A percentile compares a stretch with the other conserved stretches of the same genome.
Conservation (phyloP, 345 rosid genomes). For the Euclidium syriacum region DNA sequence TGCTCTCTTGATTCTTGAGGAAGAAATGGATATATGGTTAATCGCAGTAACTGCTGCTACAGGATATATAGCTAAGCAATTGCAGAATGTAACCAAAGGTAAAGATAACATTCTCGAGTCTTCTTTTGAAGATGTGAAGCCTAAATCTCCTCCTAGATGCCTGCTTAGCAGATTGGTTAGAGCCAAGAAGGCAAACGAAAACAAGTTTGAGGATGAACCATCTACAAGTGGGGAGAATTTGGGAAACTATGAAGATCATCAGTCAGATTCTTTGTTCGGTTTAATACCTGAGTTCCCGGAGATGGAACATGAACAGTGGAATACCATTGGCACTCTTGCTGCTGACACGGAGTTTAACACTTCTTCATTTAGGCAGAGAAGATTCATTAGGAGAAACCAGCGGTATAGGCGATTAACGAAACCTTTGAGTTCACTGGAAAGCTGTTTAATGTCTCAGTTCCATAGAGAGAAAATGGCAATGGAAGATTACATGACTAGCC, state of each 20-base stretch:
- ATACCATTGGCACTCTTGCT: not conserved
- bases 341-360: conserved; percentile 18
- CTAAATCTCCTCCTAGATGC: conserved; percentile 17
- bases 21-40: conserved; percentile 68
- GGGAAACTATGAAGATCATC: conserved; percentile 22
- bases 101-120: conserved; percentile 23
- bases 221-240: conserved; percentile 35
- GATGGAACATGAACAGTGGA: conserved; percentile 1
- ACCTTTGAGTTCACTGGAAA: conserved; percentile 65
- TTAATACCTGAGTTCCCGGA: conserved; percentile 22
- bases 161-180: conserved; percentile 15
- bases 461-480: conserved; percentile 38
- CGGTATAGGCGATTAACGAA: conserved; percentile 27
- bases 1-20: conserved; percentile 11
- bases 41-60: conserved; percentile 79
- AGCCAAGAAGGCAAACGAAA: not conserved
- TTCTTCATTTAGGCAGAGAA: conserved; percentile 35
- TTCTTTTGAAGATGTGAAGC: conserved; percentile 23
- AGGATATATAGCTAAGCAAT: conserved; percentile 56
- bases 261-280: conserved; percentile 28
- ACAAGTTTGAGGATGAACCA: conserved; percentile 23
- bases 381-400: conserved; percentile 39
- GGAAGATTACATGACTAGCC: conserved; percentile 48
- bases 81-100: conserved; percentile 42
- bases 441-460: conserved; percentile 75